Base-by-base conservation (phyloP, 805 yeast species). In the Kluyveromyces lactis region DNA sequence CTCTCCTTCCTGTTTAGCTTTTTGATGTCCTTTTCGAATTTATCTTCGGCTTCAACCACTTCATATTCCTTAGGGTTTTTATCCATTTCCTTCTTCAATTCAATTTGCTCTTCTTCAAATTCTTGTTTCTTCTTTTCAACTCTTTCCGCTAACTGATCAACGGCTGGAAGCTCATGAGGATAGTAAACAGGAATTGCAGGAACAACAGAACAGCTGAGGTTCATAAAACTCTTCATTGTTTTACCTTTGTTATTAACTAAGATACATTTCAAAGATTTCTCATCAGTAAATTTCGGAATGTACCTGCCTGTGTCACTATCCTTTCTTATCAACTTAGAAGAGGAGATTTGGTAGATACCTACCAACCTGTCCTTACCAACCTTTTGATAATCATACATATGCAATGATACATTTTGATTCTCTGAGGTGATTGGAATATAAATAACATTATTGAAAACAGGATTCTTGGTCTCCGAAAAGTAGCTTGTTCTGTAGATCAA, bases 101-200 rank as follows among this genome's bases (percentile, higher is more conserved):
- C 64, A 19, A 67, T 67, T 58, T 72, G 75, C 43, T 72, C 71
- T 38, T 68, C 63, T 27, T 60, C 48, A 30, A 57, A 56, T 44
- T 68, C 68, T 33, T 60, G 56, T 38, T 50, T 52, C 49, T 68
- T 63, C 41, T 63, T 61, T 34, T 64, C 60, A 33, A 68, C 47
- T 16, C 62, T 56, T 30, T 58, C 57, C 36, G 69, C 60, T 44
- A 69, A 66, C n/a, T 63, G 63, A 31, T 68, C 65, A 36, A 71
- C 63, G 41, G 73, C 69, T 8, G 62, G 60, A 17, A 75, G 42
- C 56, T 83, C 90, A 19, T 69, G 64, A 21, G 72, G 69, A 9
- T 85, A 69, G 51, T 71, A 77, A 2, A 79, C 79, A 1, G 85
- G 81, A 33, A 76, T 63, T 7, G 75, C 62, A 32, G 92, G 89